These are phyloP conservation scores for Microthlaspi erraticum DNA, from an alignment of 345 rosid species.

Conservation along the genomic window DNA sequence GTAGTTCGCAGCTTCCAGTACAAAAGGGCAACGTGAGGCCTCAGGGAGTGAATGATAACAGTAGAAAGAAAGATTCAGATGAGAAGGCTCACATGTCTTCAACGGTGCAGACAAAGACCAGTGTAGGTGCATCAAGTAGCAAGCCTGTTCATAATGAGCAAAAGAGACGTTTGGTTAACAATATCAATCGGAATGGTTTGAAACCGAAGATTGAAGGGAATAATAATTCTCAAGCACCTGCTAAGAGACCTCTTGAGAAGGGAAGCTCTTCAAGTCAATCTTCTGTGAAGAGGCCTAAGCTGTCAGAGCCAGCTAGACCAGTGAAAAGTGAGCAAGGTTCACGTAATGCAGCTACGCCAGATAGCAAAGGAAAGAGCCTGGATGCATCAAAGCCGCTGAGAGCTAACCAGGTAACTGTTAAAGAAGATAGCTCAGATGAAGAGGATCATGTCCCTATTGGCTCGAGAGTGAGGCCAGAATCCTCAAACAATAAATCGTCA, in stretches of 20 bases:
- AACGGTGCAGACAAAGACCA: slow-evolving; percentile 29
- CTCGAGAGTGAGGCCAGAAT: slow-evolving; percentile 61
- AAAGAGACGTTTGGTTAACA: slow-evolving; percentile 59
- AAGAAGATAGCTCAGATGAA: slow-evolving; percentile 58
- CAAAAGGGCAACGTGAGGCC: slow-evolving; percentile 33
- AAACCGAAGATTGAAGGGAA: slow-evolving; percentile 51
- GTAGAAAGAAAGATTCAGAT: slow-evolving; percentile 22
- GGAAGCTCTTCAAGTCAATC: slow-evolving; percentile 55
- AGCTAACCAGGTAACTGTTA: slow-evolving; percentile 35
- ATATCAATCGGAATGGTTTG: slow-evolving; percentile 62
- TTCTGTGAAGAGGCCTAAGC: slow-evolving; percentile 72
- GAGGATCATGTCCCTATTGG: slow-evolving; percentile 82
- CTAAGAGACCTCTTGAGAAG: slow-evolving; percentile 82
- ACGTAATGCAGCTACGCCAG: slow-evolving; percentile 42
- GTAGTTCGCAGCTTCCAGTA: slow-evolving; percentile 19
- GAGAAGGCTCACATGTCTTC: slow-evolving; percentile 21
- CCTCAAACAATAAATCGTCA: slow-evolving; percentile 55
- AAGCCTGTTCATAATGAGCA: slow-evolving; percentile 42
- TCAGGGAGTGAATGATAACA: slow-evolving; percentile 30
- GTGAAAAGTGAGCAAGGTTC: slow-evolving; percentile 41
- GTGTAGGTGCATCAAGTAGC: slow-evolving; percentile 36
- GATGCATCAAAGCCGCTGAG: slow-evolving; percentile 33
- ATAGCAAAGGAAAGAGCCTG: slow-evolving; percentile 38
- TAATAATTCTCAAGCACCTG: slow-evolving; percentile 39
- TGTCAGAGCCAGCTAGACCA: slow-evolving; percentile 45